Evolutionary conservation across 306 rosid species (phyloP), one percentile per base, ranked within the genome.

Genomic region (Erythrophleum fordii): DNA sequence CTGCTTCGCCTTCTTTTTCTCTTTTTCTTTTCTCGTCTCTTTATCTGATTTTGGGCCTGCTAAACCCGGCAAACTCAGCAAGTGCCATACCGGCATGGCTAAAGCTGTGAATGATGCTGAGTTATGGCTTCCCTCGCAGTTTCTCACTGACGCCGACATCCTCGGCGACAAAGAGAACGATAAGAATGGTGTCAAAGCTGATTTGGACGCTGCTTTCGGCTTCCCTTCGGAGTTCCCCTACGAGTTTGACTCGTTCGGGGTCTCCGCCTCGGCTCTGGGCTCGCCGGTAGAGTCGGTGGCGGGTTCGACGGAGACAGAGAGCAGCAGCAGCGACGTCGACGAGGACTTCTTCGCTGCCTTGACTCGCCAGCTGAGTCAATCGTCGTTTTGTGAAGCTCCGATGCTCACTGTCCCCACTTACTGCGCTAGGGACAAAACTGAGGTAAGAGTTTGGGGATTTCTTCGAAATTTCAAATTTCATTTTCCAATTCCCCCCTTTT

Each of bases 141-240:
- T 87, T 26, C 79, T 83, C 0, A 5, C 80, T 7, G 80, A 71
- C 53, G 79, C 67, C 28, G 69, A 78, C 72, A 60, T 73, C 7
- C 41, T 69, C 77, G 65, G 82, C 23, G 82, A 77, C 81, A 86
- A 80, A 22, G 72, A 71, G 60, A 85, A 83, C 64, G 8, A 70
- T 31, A 60, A 65, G 12, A 66, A 60, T 48, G 77, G 75, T 0
- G 60, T 13, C 49, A 62, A 18, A 29, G 28, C 51, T 28, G 70
- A 49, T 10, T 64, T 75, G 1, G 72, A 69, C 8, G 52, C 77
- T 23, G 62, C 61, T 10, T 76, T 80, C 0, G 72, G 35, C 11
- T 91, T 90, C 76, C 98, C 97, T 1, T 61, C 91, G 6, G 92
- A 94, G 85, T 94, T 92, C 10, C 97, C 98, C 5, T 94, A 86